Base-by-base conservation (phyloP, 2,329 filamentous ascomycete species). In the Geoglossum cookeanum region DNA sequence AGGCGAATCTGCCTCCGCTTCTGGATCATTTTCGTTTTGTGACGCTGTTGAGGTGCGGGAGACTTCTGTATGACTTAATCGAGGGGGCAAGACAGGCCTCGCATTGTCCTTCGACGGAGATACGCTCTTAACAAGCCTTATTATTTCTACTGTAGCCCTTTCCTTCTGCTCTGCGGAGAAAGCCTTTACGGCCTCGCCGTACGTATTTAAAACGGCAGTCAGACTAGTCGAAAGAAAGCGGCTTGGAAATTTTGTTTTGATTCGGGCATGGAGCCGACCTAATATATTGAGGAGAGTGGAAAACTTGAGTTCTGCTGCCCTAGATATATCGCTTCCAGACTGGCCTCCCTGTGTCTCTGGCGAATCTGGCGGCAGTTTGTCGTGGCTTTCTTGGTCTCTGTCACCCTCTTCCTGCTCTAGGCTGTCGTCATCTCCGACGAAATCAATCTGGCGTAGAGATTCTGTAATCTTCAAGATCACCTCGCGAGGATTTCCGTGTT, bases 381-480 rank as follows among this genome's bases (percentile, higher is more conserved):
- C 60, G 0, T 60, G 59, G n/a, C 63, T 62, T 22, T 69, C 68
- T 8, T 68, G 70, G 7, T 70, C 69, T 30, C 74, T 70, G n/a
- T 73, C 70, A 9, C 56, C 57, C 1, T 65, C 64, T 5, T 61
- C 64, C 2, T 37, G 52, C 1, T 66, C 64, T 6, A 61, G 65
- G 5, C 45, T 27, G 11, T 65, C 66, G 35, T 69, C 68, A 1
- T 65, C 64, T 1, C 67, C 66, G 13, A 62, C 66, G 44, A 78
- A 75, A 32, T 79, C 74, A 4, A 85, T 71, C 15, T 77, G 64
- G 55, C 84, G 79, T 60, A 92, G 72, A 13, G 80, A 78, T 67
- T 90, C 85, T 30, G 87, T 82, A 33, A 88, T 80, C 66, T 90
- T 90, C 63, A 92, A 74, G 59, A 91, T 84, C 51, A 89, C 84